phyloP scores from a whole-genome alignment of 176 grass and related monocot species.

The Dactylis glomerata region DNA sequence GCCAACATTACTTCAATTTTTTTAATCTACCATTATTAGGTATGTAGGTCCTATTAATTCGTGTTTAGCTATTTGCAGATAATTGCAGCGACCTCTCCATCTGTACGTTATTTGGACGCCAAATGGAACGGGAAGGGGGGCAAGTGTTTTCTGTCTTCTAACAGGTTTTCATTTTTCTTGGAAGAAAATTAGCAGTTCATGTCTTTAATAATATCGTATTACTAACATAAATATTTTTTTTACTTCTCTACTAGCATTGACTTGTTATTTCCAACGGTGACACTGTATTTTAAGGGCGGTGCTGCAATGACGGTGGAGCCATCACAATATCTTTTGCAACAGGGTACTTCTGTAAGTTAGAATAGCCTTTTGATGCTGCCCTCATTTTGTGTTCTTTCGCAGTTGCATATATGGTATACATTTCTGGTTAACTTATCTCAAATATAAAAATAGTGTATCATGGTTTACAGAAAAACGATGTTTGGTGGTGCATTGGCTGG shows the following conservation, averaged over 20 bases:
- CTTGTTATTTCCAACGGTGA: constrained; percentile 70
- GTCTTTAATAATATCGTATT: neutral
- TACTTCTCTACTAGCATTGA: constrained; percentile 49
- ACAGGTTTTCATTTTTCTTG: constrained; percentile 54
- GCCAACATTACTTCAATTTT: neutral
- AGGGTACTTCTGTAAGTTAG: no score
- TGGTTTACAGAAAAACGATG: no score
- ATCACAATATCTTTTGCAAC: no score
- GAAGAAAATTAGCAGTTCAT: constrained; percentile 12
- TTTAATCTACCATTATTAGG: neutral
- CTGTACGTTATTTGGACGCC: constrained; percentile 29
- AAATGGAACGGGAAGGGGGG: constrained; percentile 21
- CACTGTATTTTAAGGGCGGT: constrained; percentile 64
- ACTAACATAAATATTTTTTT: neutral
- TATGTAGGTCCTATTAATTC: neutral
- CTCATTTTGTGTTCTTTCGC: no score
- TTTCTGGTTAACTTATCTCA: no score
- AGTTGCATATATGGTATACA: no score
- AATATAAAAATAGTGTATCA: no score
- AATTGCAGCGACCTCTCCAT: constrained; percentile 50
- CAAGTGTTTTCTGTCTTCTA: constrained; percentile 62
- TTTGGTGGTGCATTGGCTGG: no score
- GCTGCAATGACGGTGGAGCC: no score
- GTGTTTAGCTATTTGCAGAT: constrained; percentile 47
- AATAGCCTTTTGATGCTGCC: no score